Percentiles rank a stretch among this genome's conserved stretches.
Evolutionary conservation across 495 filamentous ascomycete species (phyloP).

Genomic region (Cladorrhinum samala): DNA sequence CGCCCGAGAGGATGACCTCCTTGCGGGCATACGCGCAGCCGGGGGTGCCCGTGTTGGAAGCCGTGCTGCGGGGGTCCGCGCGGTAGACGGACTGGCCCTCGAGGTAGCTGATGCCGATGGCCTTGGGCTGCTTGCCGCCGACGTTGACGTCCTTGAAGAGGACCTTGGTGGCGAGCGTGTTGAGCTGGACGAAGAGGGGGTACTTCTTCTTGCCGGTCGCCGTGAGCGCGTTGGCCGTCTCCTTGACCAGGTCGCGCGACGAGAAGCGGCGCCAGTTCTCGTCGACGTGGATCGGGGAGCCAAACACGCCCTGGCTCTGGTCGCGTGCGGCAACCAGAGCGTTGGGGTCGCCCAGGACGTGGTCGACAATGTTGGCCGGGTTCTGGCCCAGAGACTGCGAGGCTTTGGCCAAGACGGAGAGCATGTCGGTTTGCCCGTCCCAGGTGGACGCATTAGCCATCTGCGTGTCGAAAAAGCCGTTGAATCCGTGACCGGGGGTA

Average conservation of each 20-base stretch:
- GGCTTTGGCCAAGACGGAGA: conserved; percentile 34
- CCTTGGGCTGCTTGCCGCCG: conserved; percentile 9
- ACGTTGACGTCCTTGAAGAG: conserved; percentile 21
- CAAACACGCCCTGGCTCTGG: conserved; percentile 8
- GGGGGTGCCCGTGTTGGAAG: conserved; percentile 20
- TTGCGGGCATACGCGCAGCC: conserved; percentile 18
- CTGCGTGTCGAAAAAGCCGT: conserved; percentile 29
- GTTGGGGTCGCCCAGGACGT: conserved; percentile 16
- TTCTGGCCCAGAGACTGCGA: conserved; percentile 22
- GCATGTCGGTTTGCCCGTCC: conserved; percentile 23
- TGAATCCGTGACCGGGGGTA: conserved; percentile 35
- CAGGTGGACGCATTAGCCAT: conserved; percentile 32
- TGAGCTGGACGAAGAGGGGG: conserved; percentile 28
- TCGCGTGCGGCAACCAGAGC: conserved; percentile 5
- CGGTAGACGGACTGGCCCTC: conserved; percentile 32
- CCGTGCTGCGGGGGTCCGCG: conserved; percentile 33
- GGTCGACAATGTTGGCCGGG: conserved; percentile 8
- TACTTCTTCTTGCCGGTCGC: conserved; percentile 19
- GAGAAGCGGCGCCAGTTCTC: conserved; percentile 24
- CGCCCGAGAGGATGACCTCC: conserved; percentile 50
- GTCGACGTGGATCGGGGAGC: conserved; percentile 5
- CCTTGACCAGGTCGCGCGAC: conserved; percentile 30
- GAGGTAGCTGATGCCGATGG: conserved; percentile 32
- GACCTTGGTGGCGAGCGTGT: conserved; percentile 34
- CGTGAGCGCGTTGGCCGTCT: conserved; percentile 23